Conservation (phyloP, 768 basidiomycete species). For the Boletus rubropictus region DNA sequence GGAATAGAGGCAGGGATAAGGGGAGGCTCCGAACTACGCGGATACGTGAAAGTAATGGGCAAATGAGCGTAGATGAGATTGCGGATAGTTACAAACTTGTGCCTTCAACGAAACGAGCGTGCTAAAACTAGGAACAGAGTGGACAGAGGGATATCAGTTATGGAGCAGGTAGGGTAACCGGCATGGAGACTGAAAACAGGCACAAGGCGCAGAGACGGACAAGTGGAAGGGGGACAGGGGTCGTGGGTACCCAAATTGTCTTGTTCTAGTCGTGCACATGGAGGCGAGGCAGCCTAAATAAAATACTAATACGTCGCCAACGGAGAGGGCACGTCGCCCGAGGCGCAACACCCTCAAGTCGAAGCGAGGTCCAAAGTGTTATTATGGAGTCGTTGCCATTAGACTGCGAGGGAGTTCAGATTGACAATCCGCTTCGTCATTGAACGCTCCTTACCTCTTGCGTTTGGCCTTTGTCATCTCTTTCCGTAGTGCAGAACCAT, state of each 20-base stretch:
- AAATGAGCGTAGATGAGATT: conserved; percentile 30
- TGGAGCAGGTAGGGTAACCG: conserved; percentile 27
- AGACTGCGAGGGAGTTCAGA: conserved; percentile 18
- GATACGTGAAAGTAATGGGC: conserved; percentile 19
- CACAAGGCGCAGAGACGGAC: conserved; percentile 16
- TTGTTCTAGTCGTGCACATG: conserved; percentile 23
- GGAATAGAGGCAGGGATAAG: conserved; percentile 11
- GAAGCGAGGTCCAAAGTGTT: neutral
- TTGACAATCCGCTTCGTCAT: neutral
- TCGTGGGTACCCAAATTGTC: conserved; percentile 26
- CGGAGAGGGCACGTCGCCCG: conserved; percentile 5
- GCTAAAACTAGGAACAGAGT: conserved; percentile 16
- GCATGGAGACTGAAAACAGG: conserved; percentile 17
- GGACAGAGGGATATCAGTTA: conserved; percentile 27
- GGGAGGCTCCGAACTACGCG: conserved; percentile 9
- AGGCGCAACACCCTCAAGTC: conserved; percentile 5
- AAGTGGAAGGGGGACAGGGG: conserved; percentile 16
- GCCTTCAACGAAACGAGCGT: conserved; percentile 26
- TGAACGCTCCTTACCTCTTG: conserved; percentile 61
- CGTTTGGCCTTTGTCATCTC: conserved; percentile 99
- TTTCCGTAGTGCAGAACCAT: conserved; percentile 90
- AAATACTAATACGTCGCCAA: conserved; percentile 13
- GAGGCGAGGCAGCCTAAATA: conserved; percentile 20
- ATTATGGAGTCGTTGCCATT: conserved; percentile 32
- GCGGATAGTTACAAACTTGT: conserved; percentile 31